Base-by-base conservation (phyloP, 1,139 yeast genomes). In the Kurtzmaniella quercitrusa region DNA sequence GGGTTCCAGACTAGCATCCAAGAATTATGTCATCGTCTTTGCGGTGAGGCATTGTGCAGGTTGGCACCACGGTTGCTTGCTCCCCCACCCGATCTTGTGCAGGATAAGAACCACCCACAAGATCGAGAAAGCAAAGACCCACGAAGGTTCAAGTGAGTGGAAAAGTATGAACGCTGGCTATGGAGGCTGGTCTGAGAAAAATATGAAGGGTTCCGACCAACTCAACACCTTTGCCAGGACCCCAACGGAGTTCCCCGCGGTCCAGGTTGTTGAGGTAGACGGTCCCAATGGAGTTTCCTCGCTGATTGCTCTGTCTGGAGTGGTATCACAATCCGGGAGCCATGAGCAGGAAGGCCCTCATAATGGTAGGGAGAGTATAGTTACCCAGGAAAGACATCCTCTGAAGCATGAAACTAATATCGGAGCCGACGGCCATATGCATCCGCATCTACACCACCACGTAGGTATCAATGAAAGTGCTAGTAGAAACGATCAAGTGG, bases 191-290 rank as follows among this genome's bases (percentile, higher is more conserved):
- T 47, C 53, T 45, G 63, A 55, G 33, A 57, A 58, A 45, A 54
- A 51, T 37, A 51, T 49, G n/a, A 43, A 48, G 19, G 49, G 39
- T 23, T 58, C 51, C 37, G 61, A 55, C 29, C 60, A 51, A 39
- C 60, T 65, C 40, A 70, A 66, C 47, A 68, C 66, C 16, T 66
- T 64, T 49, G 61, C 62, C 12, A 50, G 70, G 24, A 48, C 60
- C 34, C 59, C 55, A 41, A 58, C 52, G 34, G 61, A 53, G 25
- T 63, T 55, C 41, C 58, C 60, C 18, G 46, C 58, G 8, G 66
- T 61, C 1, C 65, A 59, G 15, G 69, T 59, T 36, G 67, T 62
- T 14, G 60, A 66, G 3, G 66, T 66, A 2, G 31, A n/a, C 31
- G 65, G 65, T 2, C 65, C 66, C 4, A 67, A 57, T 17, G 6